phyloP scores from a whole-genome alignment of 208 protist genomes.

The Novymonas esmeraldas region DNA sequence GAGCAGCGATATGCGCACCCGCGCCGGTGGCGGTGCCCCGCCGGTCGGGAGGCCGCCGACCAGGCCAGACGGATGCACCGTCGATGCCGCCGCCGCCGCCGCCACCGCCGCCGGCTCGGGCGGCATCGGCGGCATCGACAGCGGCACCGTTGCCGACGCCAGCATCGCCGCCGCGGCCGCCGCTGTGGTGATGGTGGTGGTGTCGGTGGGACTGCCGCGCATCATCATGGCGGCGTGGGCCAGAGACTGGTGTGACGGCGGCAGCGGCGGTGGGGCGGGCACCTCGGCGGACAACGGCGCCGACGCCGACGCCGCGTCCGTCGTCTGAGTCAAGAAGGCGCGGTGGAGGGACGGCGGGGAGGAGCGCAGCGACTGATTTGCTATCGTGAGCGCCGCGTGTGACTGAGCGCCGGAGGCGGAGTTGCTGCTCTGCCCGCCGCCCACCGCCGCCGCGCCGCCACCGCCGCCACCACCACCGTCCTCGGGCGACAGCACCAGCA shows the following conservation, averaged over 20 bases:
- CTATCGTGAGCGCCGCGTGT: not conserved
- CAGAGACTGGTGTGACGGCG: constrained; percentile 2
- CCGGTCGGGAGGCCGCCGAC: constrained; percentile 9
- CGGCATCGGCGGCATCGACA: not conserved
- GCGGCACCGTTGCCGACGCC: no score
- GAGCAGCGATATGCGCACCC: constrained; percentile 71
- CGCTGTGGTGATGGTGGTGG: constrained; percentile 2
- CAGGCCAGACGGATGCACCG: not conserved
- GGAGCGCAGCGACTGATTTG: not conserved
- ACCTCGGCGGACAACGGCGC: not conserved
- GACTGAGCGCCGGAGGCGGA: not conserved
- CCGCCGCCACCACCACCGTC: not conserved
- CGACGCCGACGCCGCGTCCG: not conserved
- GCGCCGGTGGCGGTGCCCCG: constrained; percentile 13
- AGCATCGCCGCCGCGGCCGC: not conserved
- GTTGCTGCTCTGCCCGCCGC: not conserved
- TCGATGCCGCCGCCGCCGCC: not conserved
- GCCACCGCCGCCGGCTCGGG: no score
- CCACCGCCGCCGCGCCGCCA: not conserved
- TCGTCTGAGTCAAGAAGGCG: not conserved
- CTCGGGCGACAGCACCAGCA: not conserved
- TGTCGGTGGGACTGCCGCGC: constrained; percentile 1
- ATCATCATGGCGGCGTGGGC: constrained; percentile 2
- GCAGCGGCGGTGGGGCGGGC: not conserved
- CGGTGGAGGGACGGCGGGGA: constrained; percentile 1